These are phyloP conservation scores for Gynostemma pentaphyllum DNA, from an alignment of 306 rosid genomes.

Conservation along the genomic window DNA sequence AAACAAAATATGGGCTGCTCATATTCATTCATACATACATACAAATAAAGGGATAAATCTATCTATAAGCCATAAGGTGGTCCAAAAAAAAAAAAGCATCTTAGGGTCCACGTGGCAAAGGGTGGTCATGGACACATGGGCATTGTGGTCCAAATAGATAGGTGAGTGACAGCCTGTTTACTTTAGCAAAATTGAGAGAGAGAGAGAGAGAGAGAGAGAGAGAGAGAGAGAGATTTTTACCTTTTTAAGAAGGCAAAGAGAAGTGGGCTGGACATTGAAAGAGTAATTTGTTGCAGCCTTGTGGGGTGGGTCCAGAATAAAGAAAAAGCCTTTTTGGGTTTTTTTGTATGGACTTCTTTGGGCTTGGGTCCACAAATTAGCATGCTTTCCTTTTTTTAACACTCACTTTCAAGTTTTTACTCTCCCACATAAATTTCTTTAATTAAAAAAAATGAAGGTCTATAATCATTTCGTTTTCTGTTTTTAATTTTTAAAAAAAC, in stretches of 20 bases:
- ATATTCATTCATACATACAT: no score
- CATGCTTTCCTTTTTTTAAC: no score
- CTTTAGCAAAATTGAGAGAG: no score
- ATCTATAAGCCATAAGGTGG: conserved; percentile 42
- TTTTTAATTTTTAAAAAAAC: no score
- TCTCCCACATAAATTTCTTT: no score
- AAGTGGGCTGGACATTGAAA: conserved; percentile 15
- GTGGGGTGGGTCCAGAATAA: conserved; percentile 14
- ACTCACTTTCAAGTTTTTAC: no score
- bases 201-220: conserved; percentile 17
- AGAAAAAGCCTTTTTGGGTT: not conserved
- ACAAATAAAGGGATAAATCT: no score
- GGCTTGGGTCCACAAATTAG: not conserved
- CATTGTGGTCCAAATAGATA: conserved; percentile 2
- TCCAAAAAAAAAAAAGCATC: conserved; percentile 20
- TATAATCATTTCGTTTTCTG: no score
- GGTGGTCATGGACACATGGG: conserved; percentile 59
- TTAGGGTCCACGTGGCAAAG: conserved; percentile 48
- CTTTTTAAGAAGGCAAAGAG: not conserved
- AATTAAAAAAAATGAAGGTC: no score
- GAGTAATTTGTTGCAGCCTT: conserved; percentile 18
- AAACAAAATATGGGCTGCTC: not conserved
- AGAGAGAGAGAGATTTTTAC: not conserved
- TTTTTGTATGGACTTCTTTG: not conserved
- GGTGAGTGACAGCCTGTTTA: conserved; percentile 38